Percentiles rank a stretch among this genome's conserved stretches.
phyloP scores from a whole-genome alignment of 768 basidiomycete genomes.

The Boletellus ananiceps region DNA sequence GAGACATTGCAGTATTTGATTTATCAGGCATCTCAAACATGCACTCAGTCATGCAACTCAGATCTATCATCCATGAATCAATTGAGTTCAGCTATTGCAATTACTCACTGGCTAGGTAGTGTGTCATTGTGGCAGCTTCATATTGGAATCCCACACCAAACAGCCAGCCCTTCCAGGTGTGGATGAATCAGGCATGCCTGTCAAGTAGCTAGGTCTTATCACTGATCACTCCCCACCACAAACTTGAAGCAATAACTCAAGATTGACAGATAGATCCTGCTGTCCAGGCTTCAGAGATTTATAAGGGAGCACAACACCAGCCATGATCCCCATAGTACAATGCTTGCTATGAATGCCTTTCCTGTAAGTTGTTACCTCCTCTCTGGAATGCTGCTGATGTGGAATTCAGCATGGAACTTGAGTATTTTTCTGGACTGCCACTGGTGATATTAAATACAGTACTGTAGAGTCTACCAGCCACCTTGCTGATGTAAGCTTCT shows the following conservation, averaged over 20 bases:
- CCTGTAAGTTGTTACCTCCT: constrained; percentile 40
- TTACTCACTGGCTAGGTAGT: constrained; percentile 25
- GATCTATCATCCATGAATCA: constrained; percentile 27
- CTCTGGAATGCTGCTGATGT: constrained; percentile 13
- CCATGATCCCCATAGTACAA: constrained; percentile 32
- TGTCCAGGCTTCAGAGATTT: constrained; percentile 10
- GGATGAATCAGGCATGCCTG: constrained; percentile 31
- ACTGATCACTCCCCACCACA: constrained; percentile 25
- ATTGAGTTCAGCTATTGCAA: constrained; percentile 32
- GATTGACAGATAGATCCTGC: constrained; percentile 16
- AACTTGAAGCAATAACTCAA: constrained; percentile 19
- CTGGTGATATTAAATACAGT: constrained; percentile 55
- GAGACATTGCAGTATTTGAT: constrained; percentile 29
- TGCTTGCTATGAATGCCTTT: constrained; percentile 75
- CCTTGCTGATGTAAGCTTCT: constrained; percentile 50
- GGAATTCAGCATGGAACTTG: constrained; percentile 54
- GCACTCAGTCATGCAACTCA: constrained; percentile 19
- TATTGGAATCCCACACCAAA: constrained; percentile 24
- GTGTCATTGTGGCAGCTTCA: constrained; percentile 20
- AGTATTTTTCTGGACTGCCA: constrained; percentile 61
- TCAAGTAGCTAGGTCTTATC: constrained; percentile 26
- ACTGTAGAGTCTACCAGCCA: constrained; percentile 50
- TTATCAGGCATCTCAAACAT: constrained; percentile 30
- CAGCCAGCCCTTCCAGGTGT: constrained; percentile 14
- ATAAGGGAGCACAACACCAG: constrained; percentile 19